These are phyloP conservation scores for Coniochaeta pulveracea DNA, from an alignment of 2,329 filamentous ascomycete species.

Conservation along the genomic window DNA sequence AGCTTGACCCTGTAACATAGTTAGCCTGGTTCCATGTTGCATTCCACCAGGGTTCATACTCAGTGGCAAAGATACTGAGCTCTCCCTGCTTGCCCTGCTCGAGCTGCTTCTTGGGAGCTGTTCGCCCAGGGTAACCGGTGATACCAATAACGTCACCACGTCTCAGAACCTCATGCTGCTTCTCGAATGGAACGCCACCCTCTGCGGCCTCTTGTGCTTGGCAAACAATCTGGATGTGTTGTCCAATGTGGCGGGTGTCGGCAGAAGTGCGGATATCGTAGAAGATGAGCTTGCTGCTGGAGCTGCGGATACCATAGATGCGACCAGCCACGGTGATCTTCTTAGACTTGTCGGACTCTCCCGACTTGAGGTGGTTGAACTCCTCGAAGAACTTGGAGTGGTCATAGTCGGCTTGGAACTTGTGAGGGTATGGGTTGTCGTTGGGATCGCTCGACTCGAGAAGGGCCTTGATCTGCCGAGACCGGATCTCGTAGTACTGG, in stretches of 20 bases:
- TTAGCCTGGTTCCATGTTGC: too few species aligned
- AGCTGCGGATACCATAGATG: slow-evolving; percentile 78
- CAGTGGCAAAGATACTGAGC: slow-evolving; percentile 82
- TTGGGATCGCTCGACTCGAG: slow-evolving; percentile 56
- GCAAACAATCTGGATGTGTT: slow-evolving; percentile 84
- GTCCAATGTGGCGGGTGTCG: slow-evolving; percentile 46
- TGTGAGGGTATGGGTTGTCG: slow-evolving; percentile 78
- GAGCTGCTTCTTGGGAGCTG: slow-evolving; percentile 76
- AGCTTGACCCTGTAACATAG: too few species aligned
- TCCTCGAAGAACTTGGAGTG: slow-evolving; percentile 69
- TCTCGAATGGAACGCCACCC: slow-evolving; percentile 58
- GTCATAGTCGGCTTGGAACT: slow-evolving; percentile 79
- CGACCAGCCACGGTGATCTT: slow-evolving; percentile 69
- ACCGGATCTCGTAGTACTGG: slow-evolving; percentile 92
- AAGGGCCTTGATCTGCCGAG: slow-evolving; percentile 64
- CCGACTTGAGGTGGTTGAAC: slow-evolving; percentile 74
- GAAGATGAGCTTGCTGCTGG: slow-evolving; percentile 79
- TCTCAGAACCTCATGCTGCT: slow-evolving; percentile 81
- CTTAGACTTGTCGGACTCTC: slow-evolving; percentile 68
- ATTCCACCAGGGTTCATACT: too few species aligned
- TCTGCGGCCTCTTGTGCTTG: slow-evolving; percentile 69
- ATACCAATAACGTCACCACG: slow-evolving; percentile 90
- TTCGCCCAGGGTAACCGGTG: slow-evolving; percentile 73
- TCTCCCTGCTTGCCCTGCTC: slow-evolving; percentile 67
- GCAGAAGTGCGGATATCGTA: slow-evolving; percentile 65